These are phyloP conservation scores for Aspergillus mulundensis DNA, from an alignment of 495 filamentous ascomycete species.

Conservation along the genomic window DNA sequence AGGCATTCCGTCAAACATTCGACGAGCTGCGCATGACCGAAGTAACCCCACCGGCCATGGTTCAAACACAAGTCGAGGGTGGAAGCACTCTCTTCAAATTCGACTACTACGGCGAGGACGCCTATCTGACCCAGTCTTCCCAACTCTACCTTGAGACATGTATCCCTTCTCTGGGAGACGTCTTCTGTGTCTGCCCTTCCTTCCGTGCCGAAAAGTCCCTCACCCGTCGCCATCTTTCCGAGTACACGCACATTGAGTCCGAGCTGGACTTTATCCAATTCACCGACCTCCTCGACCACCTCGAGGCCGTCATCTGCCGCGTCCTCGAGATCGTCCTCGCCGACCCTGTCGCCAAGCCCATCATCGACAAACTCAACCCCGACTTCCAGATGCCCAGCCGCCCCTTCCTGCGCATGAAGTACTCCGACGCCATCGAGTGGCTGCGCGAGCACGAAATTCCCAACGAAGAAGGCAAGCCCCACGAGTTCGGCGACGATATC, in stretches of 20 bases:
- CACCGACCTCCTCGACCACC: slow-evolving; percentile 82
- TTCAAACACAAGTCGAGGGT: slow-evolving; percentile 98
- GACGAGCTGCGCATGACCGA: slow-evolving; percentile 73
- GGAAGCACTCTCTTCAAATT: slow-evolving; percentile 91
- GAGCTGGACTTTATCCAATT: slow-evolving; percentile 97
- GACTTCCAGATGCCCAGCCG: slow-evolving; percentile 76
- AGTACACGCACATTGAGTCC: slow-evolving; percentile 96
- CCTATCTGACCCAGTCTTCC: slow-evolving; percentile 94
- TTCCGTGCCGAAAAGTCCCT: slow-evolving; percentile 97
- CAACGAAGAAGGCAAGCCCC: slow-evolving; percentile 88
- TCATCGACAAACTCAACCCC: slow-evolving; percentile 82
- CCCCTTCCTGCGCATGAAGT: slow-evolving; percentile 94
- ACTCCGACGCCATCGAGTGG: slow-evolving; percentile 92
- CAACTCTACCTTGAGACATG: slow-evolving; percentile 98
- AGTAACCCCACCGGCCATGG: slow-evolving; percentile 90
- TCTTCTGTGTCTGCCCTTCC: slow-evolving; percentile 96
- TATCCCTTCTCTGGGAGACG: slow-evolving; percentile 83
- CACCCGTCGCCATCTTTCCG: slow-evolving; percentile 89
- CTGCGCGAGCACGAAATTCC: slow-evolving; percentile 79
- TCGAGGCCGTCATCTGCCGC: slow-evolving; percentile 83
- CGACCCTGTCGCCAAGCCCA: slow-evolving; percentile 62
- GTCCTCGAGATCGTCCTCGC: slow-evolving; percentile 74
- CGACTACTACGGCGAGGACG: slow-evolving; percentile 89
- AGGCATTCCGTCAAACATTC: slow-evolving; percentile 79
- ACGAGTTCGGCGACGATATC: slow-evolving; percentile 95